Conservation (phyloP, 306 rosid genomes). For the Lathyrus oleraceus region DNA sequence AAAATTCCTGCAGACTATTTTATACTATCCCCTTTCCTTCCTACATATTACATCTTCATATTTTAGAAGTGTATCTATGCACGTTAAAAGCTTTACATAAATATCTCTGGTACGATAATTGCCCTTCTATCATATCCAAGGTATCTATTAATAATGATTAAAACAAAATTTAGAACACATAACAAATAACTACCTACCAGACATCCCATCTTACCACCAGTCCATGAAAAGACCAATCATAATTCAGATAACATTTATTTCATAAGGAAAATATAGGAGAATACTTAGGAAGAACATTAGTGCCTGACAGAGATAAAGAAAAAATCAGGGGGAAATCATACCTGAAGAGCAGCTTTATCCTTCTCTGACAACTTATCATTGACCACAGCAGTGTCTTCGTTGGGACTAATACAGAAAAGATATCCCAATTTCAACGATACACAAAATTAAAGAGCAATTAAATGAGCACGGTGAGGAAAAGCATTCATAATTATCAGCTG, state of each 20-base stretch:
- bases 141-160: no score
- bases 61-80: no score
- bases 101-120: no score
- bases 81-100: no score
- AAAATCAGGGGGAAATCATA: conserved; percentile 38
- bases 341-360: conserved; percentile 78
- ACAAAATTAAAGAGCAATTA: conserved; percentile 27
- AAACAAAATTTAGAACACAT: no score
- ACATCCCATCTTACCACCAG: no score
- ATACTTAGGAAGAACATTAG: conserved; percentile 23
- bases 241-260: conserved; percentile 20
- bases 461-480: conserved; percentile 18
- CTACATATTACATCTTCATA: no score
- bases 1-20: no score
- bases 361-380: conserved; percentile 62
- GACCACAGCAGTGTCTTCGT: conserved; percentile 57
- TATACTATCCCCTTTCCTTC: no score
- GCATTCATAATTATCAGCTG: conserved; percentile 14
- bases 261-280: background rate
- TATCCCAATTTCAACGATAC: conserved; percentile 36
- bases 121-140: no score
- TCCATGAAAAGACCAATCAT: conserved; percentile 20
- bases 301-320: background rate
- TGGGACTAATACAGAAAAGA: conserved; percentile 64
- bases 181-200: no score